Evolutionary conservation across 129 eudicot species (phyloP).

Genomic region (Cynara cardunculus): DNA sequence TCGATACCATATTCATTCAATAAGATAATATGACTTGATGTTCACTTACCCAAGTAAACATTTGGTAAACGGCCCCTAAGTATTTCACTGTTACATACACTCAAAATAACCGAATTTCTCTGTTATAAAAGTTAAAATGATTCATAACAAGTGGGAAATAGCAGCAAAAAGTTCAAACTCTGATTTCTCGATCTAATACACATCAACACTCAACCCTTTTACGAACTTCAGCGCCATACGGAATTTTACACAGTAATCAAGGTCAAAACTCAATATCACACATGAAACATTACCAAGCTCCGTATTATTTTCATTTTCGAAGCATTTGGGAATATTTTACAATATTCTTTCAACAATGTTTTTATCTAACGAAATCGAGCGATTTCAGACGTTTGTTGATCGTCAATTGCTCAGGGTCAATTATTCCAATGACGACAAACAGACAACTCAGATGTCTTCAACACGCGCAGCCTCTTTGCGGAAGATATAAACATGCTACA

Average conservation of each 20-base stretch:
- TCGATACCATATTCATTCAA: too few relatives aligned
- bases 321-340: slow-evolving; percentile 7
- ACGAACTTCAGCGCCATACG: neutral
- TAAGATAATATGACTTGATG: too few relatives aligned
- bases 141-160: neutral
- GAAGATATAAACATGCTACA: slow-evolving; percentile 85
- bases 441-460: slow-evolving; percentile 72
- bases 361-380: slow-evolving; percentile 6
- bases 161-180: too few relatives aligned
- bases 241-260: neutral
- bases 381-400: neutral
- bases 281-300: neutral
- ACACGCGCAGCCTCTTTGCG: slow-evolving; percentile 83
- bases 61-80: too few relatives aligned
- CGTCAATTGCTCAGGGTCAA: neutral
- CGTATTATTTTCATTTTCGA: slow-evolving; percentile 9
- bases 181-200: neutral
- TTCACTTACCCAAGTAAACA: too few relatives aligned
- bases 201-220: neutral
- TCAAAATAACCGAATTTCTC: too few relatives aligned
- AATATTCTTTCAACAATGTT: neutral
- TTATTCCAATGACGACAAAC: slow-evolving; percentile 19
- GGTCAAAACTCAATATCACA: neutral
- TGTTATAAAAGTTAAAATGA: too few relatives aligned
- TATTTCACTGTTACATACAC: too few relatives aligned